Conservation (phyloP, 2,329 filamentous ascomycete species). For the Cordyceps militaris region DNA sequence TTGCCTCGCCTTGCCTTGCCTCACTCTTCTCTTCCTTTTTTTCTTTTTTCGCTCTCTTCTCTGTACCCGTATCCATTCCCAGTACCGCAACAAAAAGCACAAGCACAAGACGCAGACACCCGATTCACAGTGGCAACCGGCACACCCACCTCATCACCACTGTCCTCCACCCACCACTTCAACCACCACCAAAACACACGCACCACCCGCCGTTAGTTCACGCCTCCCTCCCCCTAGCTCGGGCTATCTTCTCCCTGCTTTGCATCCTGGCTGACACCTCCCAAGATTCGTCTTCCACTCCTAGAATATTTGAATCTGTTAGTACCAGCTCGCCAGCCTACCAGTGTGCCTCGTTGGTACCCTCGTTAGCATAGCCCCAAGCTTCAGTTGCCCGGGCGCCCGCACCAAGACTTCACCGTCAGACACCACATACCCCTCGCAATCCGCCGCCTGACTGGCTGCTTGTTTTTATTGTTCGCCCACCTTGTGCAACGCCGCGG, state of each 20-base stretch:
- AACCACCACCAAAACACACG: neutral
- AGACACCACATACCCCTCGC: conserved; percentile 5
- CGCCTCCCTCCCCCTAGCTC: neutral
- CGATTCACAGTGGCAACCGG: neutral
- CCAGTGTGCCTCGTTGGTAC: neutral
- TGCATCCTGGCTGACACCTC: neutral
- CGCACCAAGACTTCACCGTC: conserved; percentile 8
- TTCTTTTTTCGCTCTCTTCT: neutral
- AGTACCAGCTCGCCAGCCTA: neutral
- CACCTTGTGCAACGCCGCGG: conserved; percentile 11
- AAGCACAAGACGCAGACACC: neutral
- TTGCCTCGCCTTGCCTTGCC: neutral
- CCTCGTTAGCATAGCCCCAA: neutral
- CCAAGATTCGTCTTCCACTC: neutral
- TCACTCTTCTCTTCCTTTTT: neutral
- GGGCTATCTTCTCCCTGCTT: conserved; percentile 2
- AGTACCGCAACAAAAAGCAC: no score
- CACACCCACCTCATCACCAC: neutral
- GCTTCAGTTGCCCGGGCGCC: neutral
- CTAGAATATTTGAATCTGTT: neutral
- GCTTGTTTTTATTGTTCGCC: conserved; percentile 7
- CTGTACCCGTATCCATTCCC: no score
- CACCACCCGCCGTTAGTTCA: neutral
- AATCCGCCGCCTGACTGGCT: conserved; percentile 8
- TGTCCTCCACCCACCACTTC: neutral